A percentile compares a stretch with the other conserved stretches of the same genome.
Conservation (phyloP, 768 basidiomycete genomes). For the Stropharia rugosoannulata region DNA sequence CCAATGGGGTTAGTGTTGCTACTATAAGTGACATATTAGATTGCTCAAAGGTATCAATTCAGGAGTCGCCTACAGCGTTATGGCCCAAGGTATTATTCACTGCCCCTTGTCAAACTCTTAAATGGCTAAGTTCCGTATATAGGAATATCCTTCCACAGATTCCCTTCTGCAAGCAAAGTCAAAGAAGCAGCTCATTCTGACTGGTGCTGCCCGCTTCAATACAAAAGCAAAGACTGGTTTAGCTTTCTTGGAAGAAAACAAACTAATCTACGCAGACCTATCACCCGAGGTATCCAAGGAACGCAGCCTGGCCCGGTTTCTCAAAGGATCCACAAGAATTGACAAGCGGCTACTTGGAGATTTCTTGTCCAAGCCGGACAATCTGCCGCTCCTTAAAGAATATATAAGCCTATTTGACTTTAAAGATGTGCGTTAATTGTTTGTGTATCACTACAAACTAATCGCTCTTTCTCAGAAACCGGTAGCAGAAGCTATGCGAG, state of each 20-base stretch:
- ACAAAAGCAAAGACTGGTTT: conserved; percentile 89
- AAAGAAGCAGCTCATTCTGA: conserved; percentile 81
- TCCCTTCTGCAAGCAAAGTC: conserved; percentile 70
- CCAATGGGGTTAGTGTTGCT: conserved; percentile 37
- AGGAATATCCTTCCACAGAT: conserved; percentile 59
- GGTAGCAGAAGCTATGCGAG: conserved; percentile 94
- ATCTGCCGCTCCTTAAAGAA: conserved; percentile 78
- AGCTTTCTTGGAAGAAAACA: conserved; percentile 89
- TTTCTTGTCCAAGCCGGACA: conserved; percentile 87
- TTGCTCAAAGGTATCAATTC: conserved; percentile 6
- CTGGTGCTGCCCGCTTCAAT: conserved; percentile 88
- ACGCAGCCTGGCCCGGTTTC: conserved; percentile 77
- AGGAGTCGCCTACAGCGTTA: conserved; percentile 34
- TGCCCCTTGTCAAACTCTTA: not conserved
- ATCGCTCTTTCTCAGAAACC: conserved; percentile 62
- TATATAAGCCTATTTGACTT: conserved; percentile 92
- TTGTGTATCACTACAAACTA: not conserved
- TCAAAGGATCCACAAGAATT: conserved; percentile 80
- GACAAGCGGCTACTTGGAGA: conserved; percentile 96
- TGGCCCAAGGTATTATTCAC: conserved; percentile 61
- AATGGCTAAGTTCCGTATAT: conserved; percentile 1
- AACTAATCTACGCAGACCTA: conserved; percentile 75
- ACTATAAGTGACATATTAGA: conserved; percentile 9
- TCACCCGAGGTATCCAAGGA: conserved; percentile 54
- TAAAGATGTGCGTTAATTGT: conserved; percentile 57